Conservation (phyloP, 805 yeast genomes). For the Kluyveromyces dobzhanskii region DNA sequence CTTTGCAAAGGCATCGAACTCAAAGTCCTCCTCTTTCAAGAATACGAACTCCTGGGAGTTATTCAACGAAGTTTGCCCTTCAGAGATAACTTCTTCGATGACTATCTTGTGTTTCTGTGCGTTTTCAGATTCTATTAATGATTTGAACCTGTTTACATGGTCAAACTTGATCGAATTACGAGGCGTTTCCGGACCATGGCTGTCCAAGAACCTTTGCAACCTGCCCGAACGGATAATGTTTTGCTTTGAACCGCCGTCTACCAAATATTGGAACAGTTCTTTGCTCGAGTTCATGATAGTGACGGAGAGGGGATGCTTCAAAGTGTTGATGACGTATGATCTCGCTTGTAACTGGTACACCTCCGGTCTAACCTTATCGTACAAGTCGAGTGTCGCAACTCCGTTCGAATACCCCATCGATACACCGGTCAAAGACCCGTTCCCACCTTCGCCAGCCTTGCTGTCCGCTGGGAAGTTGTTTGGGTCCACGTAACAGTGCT, state of each 20-base stretch:
- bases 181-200: neutral
- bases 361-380: slow-evolving; percentile 22
- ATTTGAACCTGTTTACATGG: slow-evolving; percentile 12
- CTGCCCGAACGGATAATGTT: slow-evolving; percentile 5
- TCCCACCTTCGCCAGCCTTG: neutral
- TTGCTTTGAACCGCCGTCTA: neutral
- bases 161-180: slow-evolving; percentile 14
- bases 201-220: slow-evolving; percentile 10
- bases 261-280: slow-evolving; percentile 12
- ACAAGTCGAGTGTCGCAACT: slow-evolving; percentile 9
- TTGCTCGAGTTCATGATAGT: slow-evolving; percentile 17
- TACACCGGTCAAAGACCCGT: neutral
- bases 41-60: slow-evolving; percentile 8
- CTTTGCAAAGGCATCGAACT: slow-evolving; percentile 19
- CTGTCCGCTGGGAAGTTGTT: neutral
- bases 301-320: slow-evolving; percentile 20
- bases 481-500: slow-evolving; percentile 1
- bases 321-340: slow-evolving; percentile 14
- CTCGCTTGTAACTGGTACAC: slow-evolving; percentile 26
- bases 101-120: slow-evolving; percentile 9
- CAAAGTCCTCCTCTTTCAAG: slow-evolving; percentile 19
- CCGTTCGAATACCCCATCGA: neutral
- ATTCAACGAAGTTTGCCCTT: slow-evolving; percentile 9
- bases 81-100: slow-evolving; percentile 9
- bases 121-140: slow-evolving; percentile 10